These are phyloP conservation scores for Ceratocystis albifundus DNA, from an alignment of 2,329 filamentous ascomycete genomes.

Conservation along the genomic window DNA sequence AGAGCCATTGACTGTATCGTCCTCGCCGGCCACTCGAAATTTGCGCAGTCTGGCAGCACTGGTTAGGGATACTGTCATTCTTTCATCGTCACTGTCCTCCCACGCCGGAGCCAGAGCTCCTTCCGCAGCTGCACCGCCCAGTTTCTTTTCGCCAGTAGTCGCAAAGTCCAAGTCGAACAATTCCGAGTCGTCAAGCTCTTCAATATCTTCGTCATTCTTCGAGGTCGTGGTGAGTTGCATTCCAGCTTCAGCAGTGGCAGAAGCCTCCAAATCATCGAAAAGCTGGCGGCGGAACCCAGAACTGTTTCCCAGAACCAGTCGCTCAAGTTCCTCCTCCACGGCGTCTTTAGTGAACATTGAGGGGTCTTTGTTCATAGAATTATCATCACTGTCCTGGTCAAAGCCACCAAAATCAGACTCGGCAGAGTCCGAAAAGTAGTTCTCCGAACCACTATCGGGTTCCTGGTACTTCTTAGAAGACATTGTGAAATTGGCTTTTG, in stretches of 20 bases:
- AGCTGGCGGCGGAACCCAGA: constrained; percentile 69
- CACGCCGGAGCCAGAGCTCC: constrained; percentile 46
- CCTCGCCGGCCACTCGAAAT: constrained; percentile 64
- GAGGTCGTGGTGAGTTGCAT: constrained; percentile 31
- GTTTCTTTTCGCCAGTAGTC: constrained; percentile 33
- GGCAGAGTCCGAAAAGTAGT: constrained; percentile 27
- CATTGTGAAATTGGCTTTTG: constrained; percentile 3
- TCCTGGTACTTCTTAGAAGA: constrained; percentile 17
- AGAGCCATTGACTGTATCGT: constrained; percentile 74
- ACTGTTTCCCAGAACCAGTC: constrained; percentile 76
- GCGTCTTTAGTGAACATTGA: constrained; percentile 55
- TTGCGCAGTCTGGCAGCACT: constrained; percentile 67
- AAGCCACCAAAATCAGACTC: constrained; percentile 26
- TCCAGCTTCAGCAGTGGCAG: constrained; percentile 27
- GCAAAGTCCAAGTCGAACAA: constrained; percentile 66
- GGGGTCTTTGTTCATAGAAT: constrained; percentile 23
- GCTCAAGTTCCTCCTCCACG: constrained; percentile 75
- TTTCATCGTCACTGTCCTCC: constrained; percentile 94
- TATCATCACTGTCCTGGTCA: constrained; percentile 28
- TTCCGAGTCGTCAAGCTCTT: constrained; percentile 60
- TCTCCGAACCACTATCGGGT: constrained; percentile 25
- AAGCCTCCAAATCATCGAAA: constrained; percentile 35
- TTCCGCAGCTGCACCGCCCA: constrained; percentile 24
- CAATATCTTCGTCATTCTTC: constrained; percentile 41
- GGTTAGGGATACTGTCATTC: constrained; percentile 70